phyloP scores from a whole-genome alignment of 2,329 filamentous ascomycete species.

The Triangularia setosa region DNA sequence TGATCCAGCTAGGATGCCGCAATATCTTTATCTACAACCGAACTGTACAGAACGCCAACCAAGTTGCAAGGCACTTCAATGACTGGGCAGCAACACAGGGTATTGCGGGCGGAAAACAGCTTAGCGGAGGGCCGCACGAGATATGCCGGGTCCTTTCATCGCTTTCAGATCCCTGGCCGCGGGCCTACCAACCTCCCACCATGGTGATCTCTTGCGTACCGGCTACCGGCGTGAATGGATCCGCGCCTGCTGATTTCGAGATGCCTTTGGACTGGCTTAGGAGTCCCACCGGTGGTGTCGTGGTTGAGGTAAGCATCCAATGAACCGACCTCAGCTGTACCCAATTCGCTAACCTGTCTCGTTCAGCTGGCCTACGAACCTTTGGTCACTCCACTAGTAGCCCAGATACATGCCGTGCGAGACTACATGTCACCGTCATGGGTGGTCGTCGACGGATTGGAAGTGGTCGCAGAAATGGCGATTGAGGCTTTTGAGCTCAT shows the following conservation, averaged over 20 bases:
- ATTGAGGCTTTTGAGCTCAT: constrained; percentile 75
- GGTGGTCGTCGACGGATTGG: constrained; percentile 69
- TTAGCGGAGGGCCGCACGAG: constrained; percentile 18
- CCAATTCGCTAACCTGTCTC: not conserved
- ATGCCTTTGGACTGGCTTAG: constrained; percentile 66
- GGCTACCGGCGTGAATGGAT: constrained; percentile 57
- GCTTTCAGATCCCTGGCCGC: constrained; percentile 60
- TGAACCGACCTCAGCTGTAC: not conserved
- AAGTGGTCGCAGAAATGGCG: constrained; percentile 69
- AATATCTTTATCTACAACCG: constrained; percentile 71
- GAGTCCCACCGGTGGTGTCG: constrained; percentile 68
- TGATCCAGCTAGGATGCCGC: constrained; percentile 68
- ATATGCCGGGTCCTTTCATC: constrained; percentile 55
- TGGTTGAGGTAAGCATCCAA: constrained; percentile 52
- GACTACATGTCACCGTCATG: constrained; percentile 54
- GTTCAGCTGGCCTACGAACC: constrained; percentile 63
- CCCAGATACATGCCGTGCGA: constrained; percentile 54
- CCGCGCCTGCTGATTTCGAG: constrained; percentile 62
- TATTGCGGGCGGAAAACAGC: constrained; percentile 28
- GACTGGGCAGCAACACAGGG: constrained; percentile 37
- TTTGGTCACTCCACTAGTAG: constrained; percentile 63
- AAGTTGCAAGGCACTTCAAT: constrained; percentile 65
- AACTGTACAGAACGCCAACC: constrained; percentile 56
- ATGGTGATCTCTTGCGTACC: constrained; percentile 71
- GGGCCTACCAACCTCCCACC: constrained; percentile 58